Evolutionary conservation across 108 stramenopile species (phyloP).

Genomic region (Cylindrotheca closterium): DNA sequence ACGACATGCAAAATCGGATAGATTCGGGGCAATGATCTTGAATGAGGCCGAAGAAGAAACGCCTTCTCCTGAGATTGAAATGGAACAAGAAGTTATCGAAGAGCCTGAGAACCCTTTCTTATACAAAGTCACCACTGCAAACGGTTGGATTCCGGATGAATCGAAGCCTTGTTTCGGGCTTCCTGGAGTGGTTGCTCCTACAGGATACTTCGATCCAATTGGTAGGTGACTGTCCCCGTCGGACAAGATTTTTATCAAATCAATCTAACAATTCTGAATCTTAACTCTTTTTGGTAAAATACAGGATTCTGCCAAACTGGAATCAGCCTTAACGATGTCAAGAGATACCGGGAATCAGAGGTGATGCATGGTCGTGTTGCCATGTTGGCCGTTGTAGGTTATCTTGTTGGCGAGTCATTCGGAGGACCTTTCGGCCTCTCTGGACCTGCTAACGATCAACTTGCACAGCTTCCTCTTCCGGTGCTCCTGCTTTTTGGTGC

Average conservation of each 20-base stretch:
- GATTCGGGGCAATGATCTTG: no score
- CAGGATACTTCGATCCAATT: constrained; percentile 61
- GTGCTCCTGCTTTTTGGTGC: constrained; percentile 33
- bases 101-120: no score
- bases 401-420: constrained; percentile 39
- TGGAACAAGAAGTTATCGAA: no score
- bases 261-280: constrained; percentile 30
- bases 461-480: constrained; percentile 57
- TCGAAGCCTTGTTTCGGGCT: constrained; percentile 39
- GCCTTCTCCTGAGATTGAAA: no score
- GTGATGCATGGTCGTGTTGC: constrained; percentile 65
- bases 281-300: constrained; percentile 35
- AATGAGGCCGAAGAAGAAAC: no score
- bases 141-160: constrained; percentile 63
- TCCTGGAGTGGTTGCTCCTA: constrained; percentile 41
- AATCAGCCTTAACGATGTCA: constrained; percentile 30
- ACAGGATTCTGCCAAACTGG: constrained; percentile 18
- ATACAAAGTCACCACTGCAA: no score
- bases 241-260: constrained; percentile 40
- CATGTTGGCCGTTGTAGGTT: constrained; percentile 62
- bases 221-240: no score
- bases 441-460: constrained; percentile 83
- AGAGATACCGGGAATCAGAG: constrained; percentile 58
- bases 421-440: constrained; percentile 39
- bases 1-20: no score